Conservation (phyloP, 2,329 filamentous ascomycete genomes). For the Venturia nashicola region DNA sequence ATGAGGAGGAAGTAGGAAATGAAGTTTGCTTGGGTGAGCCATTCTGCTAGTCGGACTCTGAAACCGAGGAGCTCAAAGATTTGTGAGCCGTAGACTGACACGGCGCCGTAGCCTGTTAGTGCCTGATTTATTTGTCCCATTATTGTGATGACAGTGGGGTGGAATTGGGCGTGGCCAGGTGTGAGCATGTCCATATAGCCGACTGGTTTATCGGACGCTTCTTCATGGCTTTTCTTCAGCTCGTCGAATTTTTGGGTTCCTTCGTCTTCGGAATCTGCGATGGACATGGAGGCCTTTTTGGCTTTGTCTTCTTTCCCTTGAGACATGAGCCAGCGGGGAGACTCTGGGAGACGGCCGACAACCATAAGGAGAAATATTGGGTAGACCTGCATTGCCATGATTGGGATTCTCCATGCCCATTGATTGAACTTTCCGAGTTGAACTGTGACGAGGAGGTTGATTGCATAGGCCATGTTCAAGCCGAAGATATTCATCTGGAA, state of each 20-base stretch:
- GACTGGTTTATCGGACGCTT: constrained; percentile 35
- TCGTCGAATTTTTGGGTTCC: constrained; percentile 38
- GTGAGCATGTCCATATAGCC: constrained; percentile 47
- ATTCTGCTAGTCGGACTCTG: constrained; percentile 37
- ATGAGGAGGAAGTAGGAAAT: constrained; percentile 48
- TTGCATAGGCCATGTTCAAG: constrained; percentile 46
- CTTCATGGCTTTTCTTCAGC: constrained; percentile 36
- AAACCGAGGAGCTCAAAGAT: constrained; percentile 52
- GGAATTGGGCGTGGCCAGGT: constrained; percentile 42
- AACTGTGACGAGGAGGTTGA: constrained; percentile 44
- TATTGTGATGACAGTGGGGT: constrained; percentile 47
- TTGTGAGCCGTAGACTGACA: constrained; percentile 51
- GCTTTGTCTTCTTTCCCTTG: constrained; percentile 40
- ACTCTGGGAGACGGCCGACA: constrained; percentile 43
- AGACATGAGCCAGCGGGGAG: constrained; percentile 45
- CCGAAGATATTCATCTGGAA: constrained; percentile 55
- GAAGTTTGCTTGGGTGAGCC: constrained; percentile 48
- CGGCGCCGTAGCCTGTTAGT: constrained; percentile 45
- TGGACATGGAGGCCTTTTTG: constrained; percentile 32
- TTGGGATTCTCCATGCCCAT: constrained; percentile 51
- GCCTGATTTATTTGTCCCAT: constrained; percentile 54
- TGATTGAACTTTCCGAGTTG: constrained; percentile 42
- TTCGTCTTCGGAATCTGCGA: constrained; percentile 36
- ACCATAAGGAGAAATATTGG: constrained; percentile 41
- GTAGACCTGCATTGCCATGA: constrained; percentile 49